Evolutionary conservation across 1,139 yeast species (phyloP), one percentile per base, ranked within the genome.

Genomic region (Pneumocystis murina): DNA sequence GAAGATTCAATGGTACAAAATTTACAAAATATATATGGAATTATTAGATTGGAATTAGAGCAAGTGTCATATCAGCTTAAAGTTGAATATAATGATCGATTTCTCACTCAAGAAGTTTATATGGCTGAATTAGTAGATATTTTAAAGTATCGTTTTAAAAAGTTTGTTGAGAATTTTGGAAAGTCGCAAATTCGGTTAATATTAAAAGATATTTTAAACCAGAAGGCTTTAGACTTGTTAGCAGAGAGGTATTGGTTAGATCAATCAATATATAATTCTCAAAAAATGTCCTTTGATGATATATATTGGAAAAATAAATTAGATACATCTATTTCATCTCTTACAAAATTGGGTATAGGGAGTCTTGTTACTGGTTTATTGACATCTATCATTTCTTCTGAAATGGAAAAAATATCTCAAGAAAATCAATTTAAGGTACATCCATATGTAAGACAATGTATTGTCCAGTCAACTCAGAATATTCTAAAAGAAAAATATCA

Each of bases 31-130:
- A 90, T 97, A 5, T 89, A 90, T 64, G 79, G 82, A 64, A 81
- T 91, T 7, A 91, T 94, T 63, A 89, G 87, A 68, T 92, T 84
- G 71, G 98, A 92, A 73, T 80, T 90, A 63, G 99, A 94, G 73
- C 98, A 94, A 70, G 84, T 97, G 0, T 79, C 95, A 1, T 94
- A 94, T 72, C 85, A 86, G 72, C 92, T 89, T 77, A 94, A 94
- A 73, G 98, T 94, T 33, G 97, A 92, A 73, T 94, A 90, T 74
- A 92, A 94, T 72, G 99, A 94, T 73, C 82, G 97, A 65, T 87
- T 86, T 55, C 78, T 94, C 68, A 92, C 98, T 0, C 95, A 97
- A 14, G 94, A 90, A 70, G 88, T 95, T 68, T 92, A 92, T 72
- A 79, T 94, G 69, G 96, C 97, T 20, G 92, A 88, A 70, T 89